Evolutionary conservation across 225 moss, liverwort and hornwort genomes (phyloP).

Genomic region (Straminergon stramineum): DNA sequence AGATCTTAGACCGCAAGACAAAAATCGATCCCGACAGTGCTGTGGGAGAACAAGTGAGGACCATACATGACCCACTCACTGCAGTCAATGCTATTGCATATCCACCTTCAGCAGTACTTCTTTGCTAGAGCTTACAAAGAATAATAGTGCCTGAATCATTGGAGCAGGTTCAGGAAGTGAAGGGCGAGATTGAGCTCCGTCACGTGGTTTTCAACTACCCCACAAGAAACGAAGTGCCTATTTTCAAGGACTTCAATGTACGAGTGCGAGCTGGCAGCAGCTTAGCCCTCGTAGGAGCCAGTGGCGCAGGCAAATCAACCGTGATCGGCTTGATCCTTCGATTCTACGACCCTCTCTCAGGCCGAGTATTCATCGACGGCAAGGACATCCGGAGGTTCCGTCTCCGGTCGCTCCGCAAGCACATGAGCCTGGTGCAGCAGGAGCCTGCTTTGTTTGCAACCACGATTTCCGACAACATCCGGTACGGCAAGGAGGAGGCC

Average conservation of each 20-base stretch:
- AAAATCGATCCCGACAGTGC: constrained; percentile 25
- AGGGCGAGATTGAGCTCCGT: constrained; percentile 33
- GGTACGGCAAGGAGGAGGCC: constrained; percentile 30
- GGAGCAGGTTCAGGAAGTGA: constrained; percentile 24
- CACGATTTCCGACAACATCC: constrained; percentile 35
- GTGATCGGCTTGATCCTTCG: constrained; percentile 26
- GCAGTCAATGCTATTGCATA: not conserved
- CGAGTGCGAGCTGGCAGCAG: constrained; percentile 23
- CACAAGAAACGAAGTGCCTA: constrained; percentile 21
- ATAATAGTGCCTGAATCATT: not conserved
- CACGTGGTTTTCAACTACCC: constrained; percentile 28
- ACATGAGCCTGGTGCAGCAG: constrained; percentile 38
- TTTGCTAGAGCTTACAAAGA: not conserved
- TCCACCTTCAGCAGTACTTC: not conserved
- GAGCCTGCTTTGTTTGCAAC: constrained; percentile 35
- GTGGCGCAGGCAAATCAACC: constrained; percentile 34
- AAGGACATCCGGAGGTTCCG: constrained; percentile 24
- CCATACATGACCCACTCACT: not conserved
- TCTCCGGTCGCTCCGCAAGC: constrained; percentile 27
- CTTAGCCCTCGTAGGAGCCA: constrained; percentile 37
- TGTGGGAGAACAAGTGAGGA: constrained; percentile 18
- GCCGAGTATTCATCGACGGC: constrained; percentile 30
- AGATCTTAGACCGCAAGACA: constrained; percentile 34
- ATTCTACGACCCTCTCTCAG: constrained; percentile 36
- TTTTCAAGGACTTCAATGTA: constrained; percentile 28